Conservation (phyloP, 345 rosid species). For the Iberis pinnata region DNA sequence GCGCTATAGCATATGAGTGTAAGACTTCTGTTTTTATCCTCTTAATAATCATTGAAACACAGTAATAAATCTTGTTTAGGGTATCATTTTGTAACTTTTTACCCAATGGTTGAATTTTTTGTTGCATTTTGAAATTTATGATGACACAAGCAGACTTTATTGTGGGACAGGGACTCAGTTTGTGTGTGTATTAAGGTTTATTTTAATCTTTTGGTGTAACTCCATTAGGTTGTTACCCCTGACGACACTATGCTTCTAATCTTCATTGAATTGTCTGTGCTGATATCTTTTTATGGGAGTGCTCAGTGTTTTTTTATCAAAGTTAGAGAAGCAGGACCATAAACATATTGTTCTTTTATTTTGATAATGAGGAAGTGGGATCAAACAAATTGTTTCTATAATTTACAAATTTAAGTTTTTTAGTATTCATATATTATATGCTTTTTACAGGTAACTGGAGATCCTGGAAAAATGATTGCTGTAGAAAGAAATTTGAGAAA, state of each 20-base stretch:
- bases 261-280: constrained; percentile 1
- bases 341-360: constrained; percentile 7
- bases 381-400: neutral
- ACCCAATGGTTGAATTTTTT: constrained; percentile 4
- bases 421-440: neutral
- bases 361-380: constrained; percentile 1
- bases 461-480: constrained; percentile 93
- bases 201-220: constrained; percentile 2
- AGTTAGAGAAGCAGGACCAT: constrained; percentile 3
- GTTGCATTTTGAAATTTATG: constrained; percentile 6
- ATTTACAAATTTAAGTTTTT: neutral
- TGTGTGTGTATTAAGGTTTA: constrained; percentile 2
- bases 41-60: constrained; percentile 12
- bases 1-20: neutral
- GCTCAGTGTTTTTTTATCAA: constrained; percentile 12
- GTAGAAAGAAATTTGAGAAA: constrained; percentile 78
- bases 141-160: neutral
- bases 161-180: neutral
- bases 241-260: constrained; percentile 1
- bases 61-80: neutral
- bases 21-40: constrained; percentile 3
- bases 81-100: neutral
- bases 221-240: neutral
- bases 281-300: neutral
- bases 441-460: constrained; percentile 75